Conservation (phyloP, 345 rosid species). For the Reutealis trisperma region DNA sequence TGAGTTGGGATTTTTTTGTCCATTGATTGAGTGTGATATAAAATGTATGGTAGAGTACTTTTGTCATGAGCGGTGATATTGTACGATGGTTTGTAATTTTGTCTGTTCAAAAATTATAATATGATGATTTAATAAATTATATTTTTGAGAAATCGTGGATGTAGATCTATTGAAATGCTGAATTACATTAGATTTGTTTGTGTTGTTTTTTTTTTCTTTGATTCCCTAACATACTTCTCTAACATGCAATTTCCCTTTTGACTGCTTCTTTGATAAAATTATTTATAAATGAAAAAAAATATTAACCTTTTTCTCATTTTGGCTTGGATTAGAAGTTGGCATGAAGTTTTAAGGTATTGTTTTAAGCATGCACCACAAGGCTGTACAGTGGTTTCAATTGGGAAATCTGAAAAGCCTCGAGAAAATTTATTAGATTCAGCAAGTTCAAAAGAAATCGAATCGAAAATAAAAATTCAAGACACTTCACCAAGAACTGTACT, state of each 20-base stretch:
- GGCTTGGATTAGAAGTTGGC: slow-evolving; percentile 42
- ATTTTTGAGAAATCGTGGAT: too few relatives aligned
- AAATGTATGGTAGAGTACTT: too few relatives aligned
- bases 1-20: too few relatives aligned
- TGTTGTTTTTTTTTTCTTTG: too few relatives aligned
- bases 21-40: too few relatives aligned
- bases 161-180: too few relatives aligned
- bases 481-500: slow-evolving; percentile 64
- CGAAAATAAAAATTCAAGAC: slow-evolving; percentile 30
- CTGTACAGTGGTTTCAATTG: slow-evolving; percentile 70
- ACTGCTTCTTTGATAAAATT: not conserved
- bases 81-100: too few relatives aligned
- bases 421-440: slow-evolving; percentile 35
- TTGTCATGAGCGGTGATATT: too few relatives aligned
- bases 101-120: too few relatives aligned
- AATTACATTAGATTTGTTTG: too few relatives aligned
- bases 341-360: slow-evolving; percentile 48
- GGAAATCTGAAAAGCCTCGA: slow-evolving; percentile 36
- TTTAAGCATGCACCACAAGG: slow-evolving; percentile 56
- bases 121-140: too few relatives aligned
- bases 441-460: slow-evolving; percentile 39
- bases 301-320: not conserved
- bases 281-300: not conserved
- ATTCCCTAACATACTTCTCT: too few relatives aligned
- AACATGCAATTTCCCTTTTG: not conserved